These are phyloP conservation scores for Stephania cephalantha DNA, from an alignment of 164 flowering plant genomes.

Conservation along the genomic window DNA sequence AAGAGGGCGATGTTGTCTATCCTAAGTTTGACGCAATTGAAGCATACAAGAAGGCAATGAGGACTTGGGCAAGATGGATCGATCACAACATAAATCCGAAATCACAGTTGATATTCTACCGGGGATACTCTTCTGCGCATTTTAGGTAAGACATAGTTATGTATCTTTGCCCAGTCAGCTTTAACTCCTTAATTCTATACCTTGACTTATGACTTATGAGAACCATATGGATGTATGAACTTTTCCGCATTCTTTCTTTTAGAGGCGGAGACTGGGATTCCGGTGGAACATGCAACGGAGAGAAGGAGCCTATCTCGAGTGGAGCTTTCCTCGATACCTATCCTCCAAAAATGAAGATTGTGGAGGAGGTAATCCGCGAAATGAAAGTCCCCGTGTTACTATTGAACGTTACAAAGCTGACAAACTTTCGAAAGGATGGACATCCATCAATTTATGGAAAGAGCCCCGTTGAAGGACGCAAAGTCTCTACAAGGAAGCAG, in stretches of 20 bases:
- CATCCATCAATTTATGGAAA: slow-evolving; percentile 85
- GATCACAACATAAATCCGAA: slow-evolving; percentile 42
- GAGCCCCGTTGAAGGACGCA: slow-evolving; percentile 29
- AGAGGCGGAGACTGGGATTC: slow-evolving; percentile 99
- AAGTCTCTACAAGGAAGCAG: slow-evolving; percentile 55
- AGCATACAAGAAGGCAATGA: slow-evolving; percentile 75
- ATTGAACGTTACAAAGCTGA: slow-evolving; percentile 66
- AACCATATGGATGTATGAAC: not conserved
- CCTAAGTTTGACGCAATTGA: slow-evolving; percentile 78
- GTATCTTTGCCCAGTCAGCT: not conserved
- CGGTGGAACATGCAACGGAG: slow-evolving; percentile 88
- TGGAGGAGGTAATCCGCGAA: slow-evolving; percentile 64
- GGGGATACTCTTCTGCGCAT: slow-evolving; percentile 91
- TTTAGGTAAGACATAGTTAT: slow-evolving; percentile 42
- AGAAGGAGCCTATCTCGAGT: slow-evolving; percentile 50
- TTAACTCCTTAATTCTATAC: not conserved
- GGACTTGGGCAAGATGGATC: slow-evolving; percentile 87
- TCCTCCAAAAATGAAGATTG: slow-evolving; percentile 79
- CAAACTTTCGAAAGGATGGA: slow-evolving; percentile 88
- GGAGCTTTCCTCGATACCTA: slow-evolving; percentile 63
- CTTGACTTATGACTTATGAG: no score
- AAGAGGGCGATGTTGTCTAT: slow-evolving; percentile 74
- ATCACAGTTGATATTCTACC: slow-evolving; percentile 66
- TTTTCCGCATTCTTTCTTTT: slow-evolving; percentile 1
- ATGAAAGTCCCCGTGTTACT: slow-evolving; percentile 54